These are phyloP conservation scores for Pseudozyma tsukubaensis DNA, from an alignment of 1,284 basidiomycete genomes.

Conservation along the genomic window DNA sequence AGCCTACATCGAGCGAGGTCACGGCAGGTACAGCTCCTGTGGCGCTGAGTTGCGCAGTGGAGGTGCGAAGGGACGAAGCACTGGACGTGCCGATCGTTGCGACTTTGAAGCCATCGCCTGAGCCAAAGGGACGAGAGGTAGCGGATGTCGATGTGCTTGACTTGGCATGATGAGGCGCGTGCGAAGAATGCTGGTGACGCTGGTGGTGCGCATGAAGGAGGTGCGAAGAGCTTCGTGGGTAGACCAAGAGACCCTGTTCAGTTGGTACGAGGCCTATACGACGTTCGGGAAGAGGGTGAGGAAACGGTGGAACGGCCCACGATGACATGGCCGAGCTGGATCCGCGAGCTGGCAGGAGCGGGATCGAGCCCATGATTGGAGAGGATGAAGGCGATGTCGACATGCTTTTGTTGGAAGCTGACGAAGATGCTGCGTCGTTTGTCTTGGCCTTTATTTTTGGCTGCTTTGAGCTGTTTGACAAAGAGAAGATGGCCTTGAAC, in stretches of 20 bases:
- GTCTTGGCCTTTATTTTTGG: constrained; percentile 1
- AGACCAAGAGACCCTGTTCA: constrained; percentile 40
- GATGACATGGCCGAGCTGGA: constrained; percentile 36
- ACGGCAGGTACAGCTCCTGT: constrained; percentile 10
- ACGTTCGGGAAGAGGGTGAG: constrained; percentile 50
- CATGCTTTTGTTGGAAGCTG: constrained; percentile 13
- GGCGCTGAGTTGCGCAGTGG: constrained; percentile 4
- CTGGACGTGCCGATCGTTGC: constrained; percentile 32
- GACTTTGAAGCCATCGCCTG: constrained; percentile 45
- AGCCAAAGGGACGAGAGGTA: constrained; percentile 21
- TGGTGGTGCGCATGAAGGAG: constrained; percentile 12
- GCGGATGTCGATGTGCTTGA: constrained; percentile 16
- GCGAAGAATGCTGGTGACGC: constrained; percentile 5
- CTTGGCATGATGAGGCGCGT: constrained; percentile 16
- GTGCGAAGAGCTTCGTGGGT: constrained; percentile 30
- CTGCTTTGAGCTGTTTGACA: constrained; percentile 25
- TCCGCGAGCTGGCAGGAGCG: constrained; percentile 17
- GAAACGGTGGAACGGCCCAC: constrained; percentile 54
- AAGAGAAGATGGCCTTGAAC: constrained; percentile 43
- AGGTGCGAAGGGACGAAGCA: constrained; percentile 10
- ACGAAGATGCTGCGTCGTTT: constrained; percentile 2
- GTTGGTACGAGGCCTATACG: constrained; percentile 44
- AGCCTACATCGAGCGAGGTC: constrained; percentile 39
- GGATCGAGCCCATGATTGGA: constrained; percentile 13
- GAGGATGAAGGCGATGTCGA: constrained; percentile 16